Conservation (phyloP, 129 eudicot species). For the Tagetes patula region DNA sequence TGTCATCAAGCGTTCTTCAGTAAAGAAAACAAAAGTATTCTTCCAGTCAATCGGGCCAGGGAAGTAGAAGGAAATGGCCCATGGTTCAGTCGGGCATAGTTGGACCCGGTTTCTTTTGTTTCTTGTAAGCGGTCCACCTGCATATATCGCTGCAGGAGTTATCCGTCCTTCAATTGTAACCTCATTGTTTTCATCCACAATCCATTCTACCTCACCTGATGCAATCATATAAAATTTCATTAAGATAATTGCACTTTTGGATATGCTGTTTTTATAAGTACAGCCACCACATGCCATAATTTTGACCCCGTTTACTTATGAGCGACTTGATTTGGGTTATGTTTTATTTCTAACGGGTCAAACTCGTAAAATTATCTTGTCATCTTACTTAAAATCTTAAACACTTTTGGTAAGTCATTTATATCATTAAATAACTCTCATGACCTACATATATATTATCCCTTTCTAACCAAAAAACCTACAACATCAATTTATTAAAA, state of each 20-base stretch:
- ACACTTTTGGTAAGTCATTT: background rate
- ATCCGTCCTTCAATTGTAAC: constrained; percentile 26
- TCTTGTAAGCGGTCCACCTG: background rate
- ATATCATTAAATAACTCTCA: background rate
- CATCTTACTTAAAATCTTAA: background rate
- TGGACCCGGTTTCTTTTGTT: constrained; percentile 10
- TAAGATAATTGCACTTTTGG: background rate
- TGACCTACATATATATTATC: background rate
- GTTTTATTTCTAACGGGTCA: background rate
- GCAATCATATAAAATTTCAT: background rate
- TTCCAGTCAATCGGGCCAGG: constrained; percentile 24
- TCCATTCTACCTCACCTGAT: constrained; percentile 19
- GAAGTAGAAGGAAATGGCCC: constrained; percentile 26
- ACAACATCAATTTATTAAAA: background rate
- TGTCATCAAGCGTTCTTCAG: background rate
- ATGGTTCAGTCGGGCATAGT: constrained; percentile 20
- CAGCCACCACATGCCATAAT: background rate
- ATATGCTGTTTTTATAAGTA: background rate
- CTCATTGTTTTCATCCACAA: background rate
- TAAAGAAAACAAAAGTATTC: background rate
- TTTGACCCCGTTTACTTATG: background rate
- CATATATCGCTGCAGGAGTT: background rate
- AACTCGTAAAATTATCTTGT: background rate
- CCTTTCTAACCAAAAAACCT: background rate
- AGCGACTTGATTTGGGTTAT: background rate